These are phyloP conservation scores for Ascosphaera pollenicola DNA, from an alignment of 2,329 filamentous ascomycete species.

Conservation along the genomic window DNA sequence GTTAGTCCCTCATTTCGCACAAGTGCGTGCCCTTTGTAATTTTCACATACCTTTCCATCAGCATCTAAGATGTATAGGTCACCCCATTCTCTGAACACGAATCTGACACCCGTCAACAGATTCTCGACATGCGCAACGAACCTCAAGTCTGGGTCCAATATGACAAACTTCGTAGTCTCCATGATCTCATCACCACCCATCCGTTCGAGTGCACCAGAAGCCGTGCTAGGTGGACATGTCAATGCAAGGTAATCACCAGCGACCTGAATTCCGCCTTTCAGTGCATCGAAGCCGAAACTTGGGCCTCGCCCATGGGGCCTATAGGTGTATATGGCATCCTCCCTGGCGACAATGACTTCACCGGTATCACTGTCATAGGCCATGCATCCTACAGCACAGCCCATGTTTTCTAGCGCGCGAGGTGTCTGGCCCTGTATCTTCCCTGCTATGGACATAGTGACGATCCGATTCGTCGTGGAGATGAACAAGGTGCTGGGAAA, in stretches of 20 bases:
- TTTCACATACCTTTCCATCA: constrained; percentile 58
- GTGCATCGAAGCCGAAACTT: constrained; percentile 75
- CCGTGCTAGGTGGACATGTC: constrained; percentile 55
- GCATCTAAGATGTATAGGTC: constrained; percentile 76
- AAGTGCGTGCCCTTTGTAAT: not conserved
- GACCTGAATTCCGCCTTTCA: constrained; percentile 59
- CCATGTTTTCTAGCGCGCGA: constrained; percentile 68
- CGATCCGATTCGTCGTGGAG: constrained; percentile 67
- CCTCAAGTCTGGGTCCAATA: constrained; percentile 79
- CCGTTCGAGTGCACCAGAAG: constrained; percentile 33
- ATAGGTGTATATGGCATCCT: constrained; percentile 94
- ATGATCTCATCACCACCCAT: constrained; percentile 44
- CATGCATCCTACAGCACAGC: constrained; percentile 91
- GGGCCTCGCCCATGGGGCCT: constrained; percentile 64
- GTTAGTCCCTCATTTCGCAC: constrained; percentile 6
- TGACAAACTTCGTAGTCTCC: constrained; percentile 66
- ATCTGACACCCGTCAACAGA: constrained; percentile 56
- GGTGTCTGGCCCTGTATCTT: constrained; percentile 77
- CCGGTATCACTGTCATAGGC: constrained; percentile 57
- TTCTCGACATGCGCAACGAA: constrained; percentile 80
- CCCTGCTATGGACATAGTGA: constrained; percentile 70
- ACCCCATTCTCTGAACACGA: constrained; percentile 71
- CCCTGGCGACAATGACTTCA: constrained; percentile 75
- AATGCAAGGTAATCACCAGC: constrained; percentile 75
- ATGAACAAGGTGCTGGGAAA: constrained; percentile 65